Conservation (phyloP, 73 alveolate genomes). For the Tetrahymena elliotti region DNA sequence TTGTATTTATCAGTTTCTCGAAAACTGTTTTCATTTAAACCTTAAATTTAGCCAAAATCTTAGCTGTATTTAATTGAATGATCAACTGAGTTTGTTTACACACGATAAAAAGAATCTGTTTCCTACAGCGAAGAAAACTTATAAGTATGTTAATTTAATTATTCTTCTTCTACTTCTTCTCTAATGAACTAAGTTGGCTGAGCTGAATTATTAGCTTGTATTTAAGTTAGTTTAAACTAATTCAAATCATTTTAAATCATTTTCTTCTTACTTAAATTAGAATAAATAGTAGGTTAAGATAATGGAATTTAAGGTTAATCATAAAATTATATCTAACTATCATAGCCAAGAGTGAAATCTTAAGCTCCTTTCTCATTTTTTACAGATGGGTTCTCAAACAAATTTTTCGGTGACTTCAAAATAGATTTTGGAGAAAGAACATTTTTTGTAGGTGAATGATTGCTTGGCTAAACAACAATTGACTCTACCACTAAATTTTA, state of each 20-base stretch:
- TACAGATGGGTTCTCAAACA: neutral
- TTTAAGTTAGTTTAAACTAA: neutral
- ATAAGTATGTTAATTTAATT: neutral
- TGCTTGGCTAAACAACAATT: neutral
- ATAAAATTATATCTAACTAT: neutral
- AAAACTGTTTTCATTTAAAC: neutral
- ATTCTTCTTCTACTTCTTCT: neutral
- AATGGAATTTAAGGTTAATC: neutral
- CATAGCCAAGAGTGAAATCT: neutral
- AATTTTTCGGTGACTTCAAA: neutral
- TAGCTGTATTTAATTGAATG: neutral
- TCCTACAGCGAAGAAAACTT: neutral
- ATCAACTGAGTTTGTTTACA: neutral
- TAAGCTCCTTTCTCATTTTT: neutral
- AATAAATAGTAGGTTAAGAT: neutral
- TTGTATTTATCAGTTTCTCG: too few species aligned
- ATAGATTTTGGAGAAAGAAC: neutral
- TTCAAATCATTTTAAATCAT: neutral
- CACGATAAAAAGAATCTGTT: neutral
- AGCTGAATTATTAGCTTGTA: neutral
- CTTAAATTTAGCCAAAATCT: neutral
- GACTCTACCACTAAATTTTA: neutral
- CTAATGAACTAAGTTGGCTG: neutral
- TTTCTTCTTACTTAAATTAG: neutral
- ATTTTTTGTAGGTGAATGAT: neutral